These are phyloP conservation scores for Pyrenophora seminiperda DNA, from an alignment of 2,329 filamentous ascomycete genomes.

Conservation along the genomic window DNA sequence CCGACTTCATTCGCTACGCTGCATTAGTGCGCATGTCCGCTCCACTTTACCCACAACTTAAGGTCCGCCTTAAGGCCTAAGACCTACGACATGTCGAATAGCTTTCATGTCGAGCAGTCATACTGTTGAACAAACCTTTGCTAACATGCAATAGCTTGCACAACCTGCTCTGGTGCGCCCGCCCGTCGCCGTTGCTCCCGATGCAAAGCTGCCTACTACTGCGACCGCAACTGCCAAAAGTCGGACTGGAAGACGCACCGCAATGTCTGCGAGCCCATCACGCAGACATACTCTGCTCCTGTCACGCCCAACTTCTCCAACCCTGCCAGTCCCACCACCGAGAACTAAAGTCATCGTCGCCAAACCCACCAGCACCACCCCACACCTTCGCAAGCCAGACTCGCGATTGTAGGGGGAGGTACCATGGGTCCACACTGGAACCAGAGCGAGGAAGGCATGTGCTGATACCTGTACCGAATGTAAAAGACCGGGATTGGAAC, in stretches of 20 bases:
- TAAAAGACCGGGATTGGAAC: too few relatives aligned
- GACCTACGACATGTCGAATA: conserved; percentile 4
- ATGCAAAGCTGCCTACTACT: conserved; percentile 57
- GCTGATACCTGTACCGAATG: too few relatives aligned
- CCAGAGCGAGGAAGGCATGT: too few relatives aligned
- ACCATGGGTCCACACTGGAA: too few relatives aligned
- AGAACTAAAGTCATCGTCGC: conserved; percentile 5
- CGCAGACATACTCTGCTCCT: conserved; percentile 30
- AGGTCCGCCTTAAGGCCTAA: conserved; percentile 11
- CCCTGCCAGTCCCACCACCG: conserved; percentile 31
- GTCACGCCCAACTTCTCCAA: conserved; percentile 37
- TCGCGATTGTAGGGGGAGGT: too few relatives aligned
- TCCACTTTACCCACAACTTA: conserved; percentile 23
- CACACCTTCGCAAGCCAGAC: too few relatives aligned
- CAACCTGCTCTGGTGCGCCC: conserved; percentile 30
- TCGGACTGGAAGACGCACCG: conserved; percentile 59
- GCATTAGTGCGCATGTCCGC: conserved; percentile 18
- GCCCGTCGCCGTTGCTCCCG: conserved; percentile 51
- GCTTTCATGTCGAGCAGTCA: not conserved
- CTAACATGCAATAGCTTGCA: conserved; percentile 26
- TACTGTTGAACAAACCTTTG: conserved; percentile 1
- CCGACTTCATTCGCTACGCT: conserved; percentile 26
- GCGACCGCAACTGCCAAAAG: conserved; percentile 59
- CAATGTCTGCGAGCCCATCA: conserved; percentile 47
- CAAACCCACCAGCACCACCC: too few relatives aligned